Evolutionary conservation across 2,329 filamentous ascomycete genomes (phyloP).

Genomic region (Epicoccum nigrum): DNA sequence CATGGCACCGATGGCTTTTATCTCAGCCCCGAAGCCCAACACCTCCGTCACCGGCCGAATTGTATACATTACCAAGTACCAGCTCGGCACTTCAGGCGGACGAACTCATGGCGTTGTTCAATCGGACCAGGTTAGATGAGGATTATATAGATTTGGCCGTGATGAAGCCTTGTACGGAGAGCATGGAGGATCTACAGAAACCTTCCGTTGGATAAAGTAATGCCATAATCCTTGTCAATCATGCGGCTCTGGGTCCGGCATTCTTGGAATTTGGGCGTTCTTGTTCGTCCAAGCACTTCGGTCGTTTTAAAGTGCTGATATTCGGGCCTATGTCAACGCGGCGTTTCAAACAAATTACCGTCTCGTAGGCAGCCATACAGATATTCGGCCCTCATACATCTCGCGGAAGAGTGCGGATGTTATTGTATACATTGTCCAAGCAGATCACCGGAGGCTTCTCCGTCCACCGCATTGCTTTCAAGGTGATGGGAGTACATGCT

Average conservation of each 20-base stretch:
- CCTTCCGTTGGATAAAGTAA: not conserved
- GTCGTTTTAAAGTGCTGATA: slow-evolving; percentile 3
- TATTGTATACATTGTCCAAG: not conserved
- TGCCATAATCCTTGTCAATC: not conserved
- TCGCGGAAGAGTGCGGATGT: slow-evolving; percentile 4
- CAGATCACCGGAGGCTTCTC: not conserved
- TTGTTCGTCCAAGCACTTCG: not conserved
- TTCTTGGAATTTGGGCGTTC: not conserved
- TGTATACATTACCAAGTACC: too few relatives aligned
- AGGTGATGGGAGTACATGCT: too few relatives aligned
- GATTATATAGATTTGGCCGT: slow-evolving; percentile 7
- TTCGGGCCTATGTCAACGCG: slow-evolving; percentile 11
- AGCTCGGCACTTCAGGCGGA: slow-evolving; percentile 6
- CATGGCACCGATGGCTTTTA: not conserved
- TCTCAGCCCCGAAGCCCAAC: not conserved
- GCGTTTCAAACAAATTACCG: slow-evolving; percentile 17
- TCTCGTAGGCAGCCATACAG: not conserved
- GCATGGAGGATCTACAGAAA: slow-evolving; percentile 5
- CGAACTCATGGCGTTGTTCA: slow-evolving; percentile 1
- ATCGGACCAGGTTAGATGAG: not conserved
- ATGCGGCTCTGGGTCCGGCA: not conserved
- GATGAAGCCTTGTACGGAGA: slow-evolving; percentile 10
- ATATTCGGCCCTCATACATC: not conserved
- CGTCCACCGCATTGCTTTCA: not conserved
- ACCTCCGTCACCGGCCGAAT: not conserved